Evolutionary conservation across 2,329 filamentous ascomycete genomes (phyloP).

Genomic region (Sporothrix protearum): DNA sequence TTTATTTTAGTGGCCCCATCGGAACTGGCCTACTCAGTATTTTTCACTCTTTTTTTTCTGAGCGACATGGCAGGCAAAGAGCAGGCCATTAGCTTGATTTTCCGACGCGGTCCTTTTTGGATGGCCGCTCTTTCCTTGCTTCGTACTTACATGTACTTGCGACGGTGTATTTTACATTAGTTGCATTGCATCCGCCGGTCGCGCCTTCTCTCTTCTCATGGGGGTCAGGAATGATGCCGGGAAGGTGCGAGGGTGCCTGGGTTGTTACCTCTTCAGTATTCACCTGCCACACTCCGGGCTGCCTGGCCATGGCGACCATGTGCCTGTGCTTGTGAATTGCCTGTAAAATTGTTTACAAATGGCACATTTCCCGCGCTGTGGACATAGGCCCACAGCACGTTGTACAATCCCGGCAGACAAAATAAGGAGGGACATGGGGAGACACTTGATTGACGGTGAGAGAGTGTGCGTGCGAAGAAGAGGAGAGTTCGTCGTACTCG

Average conservation of each 20-base stretch:
- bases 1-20: slow-evolving; percentile 14
- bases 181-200: neutral
- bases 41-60: neutral
- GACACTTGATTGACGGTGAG: neutral
- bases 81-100: slow-evolving; percentile 10
- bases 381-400: neutral
- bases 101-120: neutral
- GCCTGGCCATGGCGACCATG: neutral
- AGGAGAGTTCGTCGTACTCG: neutral
- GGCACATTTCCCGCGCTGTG: neutral
- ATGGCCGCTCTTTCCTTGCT: slow-evolving; percentile 17
- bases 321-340: neutral
- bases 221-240: neutral
- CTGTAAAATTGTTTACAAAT: slow-evolving; percentile 2
- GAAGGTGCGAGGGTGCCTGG: neutral
- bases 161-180: neutral
- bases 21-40: neutral
- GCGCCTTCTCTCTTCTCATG: neutral
- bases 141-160: slow-evolving; percentile 6
- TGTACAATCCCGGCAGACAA: slow-evolving; percentile 7
- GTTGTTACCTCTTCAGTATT: no score
- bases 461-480: neutral
- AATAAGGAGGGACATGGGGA: slow-evolving; percentile 2
- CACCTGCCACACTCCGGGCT: no score
- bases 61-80: neutral